A percentile compares a stretch with the other conserved stretches of the same genome.
Evolutionary conservation across 1,284 basidiomycete genomes (phyloP).

Genomic region (Schizopora paradoxa): DNA sequence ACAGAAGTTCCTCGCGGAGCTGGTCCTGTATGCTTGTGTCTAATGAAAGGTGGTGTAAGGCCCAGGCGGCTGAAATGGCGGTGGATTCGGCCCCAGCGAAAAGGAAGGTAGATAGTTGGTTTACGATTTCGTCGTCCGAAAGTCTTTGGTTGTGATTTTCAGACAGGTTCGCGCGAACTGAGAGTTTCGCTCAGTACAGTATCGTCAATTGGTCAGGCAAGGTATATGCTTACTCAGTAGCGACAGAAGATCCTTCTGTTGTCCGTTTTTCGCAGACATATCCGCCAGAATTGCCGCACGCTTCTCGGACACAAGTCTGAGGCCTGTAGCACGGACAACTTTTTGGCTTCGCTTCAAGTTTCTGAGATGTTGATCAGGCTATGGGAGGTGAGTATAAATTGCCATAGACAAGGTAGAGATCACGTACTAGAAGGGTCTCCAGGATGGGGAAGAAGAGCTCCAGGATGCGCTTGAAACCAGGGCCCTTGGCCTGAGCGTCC

Average conservation of each 20-base stretch:
- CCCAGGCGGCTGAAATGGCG: conserved; percentile 48
- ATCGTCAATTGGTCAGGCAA: background rate
- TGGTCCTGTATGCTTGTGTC: conserved; percentile 39
- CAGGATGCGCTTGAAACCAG: conserved; percentile 33
- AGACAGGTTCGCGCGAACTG: conserved; percentile 46
- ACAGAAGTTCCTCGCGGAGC: conserved; percentile 39
- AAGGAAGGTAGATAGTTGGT: conserved; percentile 49
- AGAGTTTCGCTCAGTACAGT: conserved; percentile 6
- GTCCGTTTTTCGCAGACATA: conserved; percentile 25
- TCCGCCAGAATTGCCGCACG: conserved; percentile 31
- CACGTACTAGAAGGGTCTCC: conserved; percentile 36
- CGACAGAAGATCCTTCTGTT: conserved; percentile 41
- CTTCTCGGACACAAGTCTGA: too few species aligned
- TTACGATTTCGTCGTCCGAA: conserved; percentile 44
- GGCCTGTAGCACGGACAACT: too few species aligned
- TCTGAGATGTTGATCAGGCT: too few species aligned
- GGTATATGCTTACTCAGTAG: conserved; percentile 36
- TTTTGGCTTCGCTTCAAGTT: too few species aligned
- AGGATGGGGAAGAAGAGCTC: conserved; percentile 42
- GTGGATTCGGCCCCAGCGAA: conserved; percentile 53
- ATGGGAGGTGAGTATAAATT: background rate
- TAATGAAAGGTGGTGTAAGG: conserved; percentile 45
- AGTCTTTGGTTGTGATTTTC: conserved; percentile 36
- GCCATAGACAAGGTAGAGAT: background rate
- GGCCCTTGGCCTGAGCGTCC: conserved; percentile 36